Evolutionary conservation across 1,284 basidiomycete genomes (phyloP), one percentile per base, ranked within the genome.

Genomic region (Melampsora americana): DNA sequence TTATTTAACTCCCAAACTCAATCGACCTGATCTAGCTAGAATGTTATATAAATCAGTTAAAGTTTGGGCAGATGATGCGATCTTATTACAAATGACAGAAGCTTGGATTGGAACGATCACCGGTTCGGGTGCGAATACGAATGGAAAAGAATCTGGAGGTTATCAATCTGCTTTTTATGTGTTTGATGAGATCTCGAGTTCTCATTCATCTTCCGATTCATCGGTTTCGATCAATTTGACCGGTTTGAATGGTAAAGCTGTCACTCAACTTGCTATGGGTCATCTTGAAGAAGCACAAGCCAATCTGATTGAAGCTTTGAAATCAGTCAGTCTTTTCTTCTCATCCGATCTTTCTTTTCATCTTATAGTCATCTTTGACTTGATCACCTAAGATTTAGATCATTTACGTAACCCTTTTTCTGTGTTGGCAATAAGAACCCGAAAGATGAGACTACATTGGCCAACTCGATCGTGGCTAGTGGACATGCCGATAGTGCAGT

Each of bases 161-260:
- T 86, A 68, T 88, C 91, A 81, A 84, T 88, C 65, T 84, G 82
- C 83, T 50, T 86, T 88, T 82, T 92, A 93, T 77, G 94, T 93
- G 84, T 96, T 92, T 84, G 92, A 92, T 64, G 94, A 97, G 82
- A 92, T 95, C 81, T 87, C 94, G 67, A 90, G 89, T 48, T 90
- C 93, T n/a, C n/a, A n/a, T n/a, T 20, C 70, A 11, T 16, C 18
- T 35, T 12, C 69, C 16, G 46, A 59, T 32, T 59, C n/a, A n/a
- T 59, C 44, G 53, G 32, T 93, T 1, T 90, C 90, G 1, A 81
- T 94, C 78, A 72, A 72, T 48, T 48, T 90, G 60, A 86, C 89
- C 80, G 84, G 95, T 20, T 86, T 95, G 42, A 90, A 91, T 14
- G 89, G 92, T 5, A 90, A 93, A 78, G 92, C 91, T 1, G 88